A percentile compares a stretch with the other conserved stretches of the same genome.
These are phyloP conservation scores for Epichloe gansuensis DNA, from an alignment of 2,329 filamentous ascomycete genomes.

Conservation along the genomic window DNA sequence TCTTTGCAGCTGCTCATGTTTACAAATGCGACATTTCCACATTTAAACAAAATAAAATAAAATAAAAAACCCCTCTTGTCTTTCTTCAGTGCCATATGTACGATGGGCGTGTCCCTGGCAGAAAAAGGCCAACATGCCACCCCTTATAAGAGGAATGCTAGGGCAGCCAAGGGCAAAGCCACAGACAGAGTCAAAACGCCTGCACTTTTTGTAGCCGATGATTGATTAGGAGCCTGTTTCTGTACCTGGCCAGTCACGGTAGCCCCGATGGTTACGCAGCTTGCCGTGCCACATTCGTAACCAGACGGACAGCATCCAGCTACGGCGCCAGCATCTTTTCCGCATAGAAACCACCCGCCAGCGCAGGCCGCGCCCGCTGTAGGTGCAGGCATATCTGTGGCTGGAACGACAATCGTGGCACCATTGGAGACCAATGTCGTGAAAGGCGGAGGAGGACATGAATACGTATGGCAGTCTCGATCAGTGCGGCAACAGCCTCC, in stretches of 20 bases:
- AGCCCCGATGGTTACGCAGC: constrained; percentile 48
- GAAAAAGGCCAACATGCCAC: background rate
- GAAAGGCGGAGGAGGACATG: constrained; percentile 50
- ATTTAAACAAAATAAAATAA: too few species aligned
- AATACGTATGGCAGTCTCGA: constrained; percentile 68
- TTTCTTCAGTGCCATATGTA: too few species aligned
- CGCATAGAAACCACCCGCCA: constrained; percentile 64
- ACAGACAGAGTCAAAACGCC: background rate
- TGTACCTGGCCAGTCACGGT: constrained; percentile 43
- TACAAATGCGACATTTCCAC: too few species aligned
- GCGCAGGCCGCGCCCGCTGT: constrained; percentile 47
- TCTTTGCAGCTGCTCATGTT: too few species aligned
- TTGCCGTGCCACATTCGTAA: constrained; percentile 58
- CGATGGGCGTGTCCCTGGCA: too few species aligned
- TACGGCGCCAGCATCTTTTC: constrained; percentile 40
- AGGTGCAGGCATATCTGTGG: constrained; percentile 31
- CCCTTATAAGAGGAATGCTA: background rate
- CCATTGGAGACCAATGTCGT: constrained; percentile 57
- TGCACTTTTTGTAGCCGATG: constrained; percentile 1
- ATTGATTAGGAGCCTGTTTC: constrained; percentile 33
- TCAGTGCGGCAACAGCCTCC: constrained; percentile 81
- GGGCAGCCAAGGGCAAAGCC: background rate
- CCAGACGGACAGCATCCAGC: constrained; percentile 77
- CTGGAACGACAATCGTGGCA: constrained; percentile 57
- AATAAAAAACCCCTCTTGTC: too few species aligned